phyloP scores from a whole-genome alignment of 306 rosid genomes.

The Cucumis sativus region DNA sequence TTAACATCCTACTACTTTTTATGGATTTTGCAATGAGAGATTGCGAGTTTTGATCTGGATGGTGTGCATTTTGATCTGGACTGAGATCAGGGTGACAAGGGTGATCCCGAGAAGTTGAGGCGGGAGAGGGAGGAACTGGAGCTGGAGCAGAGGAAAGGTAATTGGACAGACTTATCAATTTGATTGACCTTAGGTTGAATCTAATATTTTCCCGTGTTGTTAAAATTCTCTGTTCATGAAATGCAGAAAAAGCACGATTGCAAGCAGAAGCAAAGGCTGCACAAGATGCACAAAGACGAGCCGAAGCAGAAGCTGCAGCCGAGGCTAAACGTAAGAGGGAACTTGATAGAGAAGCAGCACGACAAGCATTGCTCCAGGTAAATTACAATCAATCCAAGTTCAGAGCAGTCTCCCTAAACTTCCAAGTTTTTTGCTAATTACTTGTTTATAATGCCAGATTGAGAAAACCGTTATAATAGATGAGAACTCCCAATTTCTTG shows the following conservation, averaged over 20 bases:
- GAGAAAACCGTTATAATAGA: conserved; percentile 81
- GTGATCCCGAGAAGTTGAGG: conserved; percentile 75
- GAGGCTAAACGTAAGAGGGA: conserved; percentile 75
- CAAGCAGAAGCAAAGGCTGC: conserved; percentile 90
- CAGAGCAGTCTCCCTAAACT: not conserved
- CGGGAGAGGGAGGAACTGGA: conserved; percentile 63
- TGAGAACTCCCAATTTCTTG: conserved; percentile 59
- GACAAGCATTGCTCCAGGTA: conserved; percentile 76
- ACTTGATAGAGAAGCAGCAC: conserved; percentile 78
- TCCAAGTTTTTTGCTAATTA: not conserved
- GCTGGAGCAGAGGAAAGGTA: conserved; percentile 57
- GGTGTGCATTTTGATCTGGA: conserved; percentile 11
- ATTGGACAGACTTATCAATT: not conserved
- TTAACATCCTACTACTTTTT: conserved; percentile 2
- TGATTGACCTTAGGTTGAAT: not conserved
- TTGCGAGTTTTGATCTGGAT: conserved; percentile 5
- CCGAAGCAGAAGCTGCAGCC: conserved; percentile 69
- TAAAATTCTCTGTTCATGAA: not conserved
- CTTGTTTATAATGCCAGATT: conserved; percentile 34
- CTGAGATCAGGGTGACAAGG: conserved; percentile 53
- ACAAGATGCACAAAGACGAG: conserved; percentile 56
- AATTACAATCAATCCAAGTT: not conserved
- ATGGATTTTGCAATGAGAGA: conserved; percentile 1
- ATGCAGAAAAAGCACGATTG: conserved; percentile 64
- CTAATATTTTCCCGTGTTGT: not conserved